Base-by-base conservation (phyloP, 495 filamentous ascomycete genomes). In the Aspergillus homomorphus region DNA sequence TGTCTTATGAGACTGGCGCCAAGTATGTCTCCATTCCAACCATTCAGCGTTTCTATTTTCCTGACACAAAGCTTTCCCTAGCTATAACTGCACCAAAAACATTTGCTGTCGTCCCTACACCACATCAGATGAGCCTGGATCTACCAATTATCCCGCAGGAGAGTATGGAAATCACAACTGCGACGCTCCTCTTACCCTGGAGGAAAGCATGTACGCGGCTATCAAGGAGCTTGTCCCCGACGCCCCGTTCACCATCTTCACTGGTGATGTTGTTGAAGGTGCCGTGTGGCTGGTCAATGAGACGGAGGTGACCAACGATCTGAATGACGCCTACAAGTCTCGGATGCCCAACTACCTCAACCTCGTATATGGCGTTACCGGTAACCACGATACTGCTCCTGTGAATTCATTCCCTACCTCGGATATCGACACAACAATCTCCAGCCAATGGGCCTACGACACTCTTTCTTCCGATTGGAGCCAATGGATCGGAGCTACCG, bases 351-450 rank as follows among this genome's bases (percentile, higher is more conserved):
- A 30, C 23, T 51, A 51, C 22, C 28, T 51, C 48, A 28, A 51
- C 24, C 48, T 51, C 23, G 48, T 51, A 12, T 51, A 51, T 15
- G 48, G 48, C 15, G 48, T 51, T 15, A 51, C 48, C 9, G 76
- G 81, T 20, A 86, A 85, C 61, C 83, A 86, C 61, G 83, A 85
- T 57, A 75, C 76, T 4, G 78, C 72, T 45, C 82, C 83, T 0
- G 70, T 75, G 41, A 78, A 77, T 23, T 74, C 80, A 19, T 78
- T 81, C 54, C 69, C 77, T 8, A 74, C 81, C 6, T 76, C 84
- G 58, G 72, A 56, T 24, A 69, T 84, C n/a, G 81, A 78, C 16
- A 80, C 78, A 1, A 68, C 72, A 6, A 70, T 86, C 1, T 78
- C 82, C 0, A 62, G 80, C 53, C 84, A 86, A 56, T 84, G 81